These are phyloP conservation scores for Russula sp. DNA, from an alignment of 768 basidiomycete species.

Conservation along the genomic window DNA sequence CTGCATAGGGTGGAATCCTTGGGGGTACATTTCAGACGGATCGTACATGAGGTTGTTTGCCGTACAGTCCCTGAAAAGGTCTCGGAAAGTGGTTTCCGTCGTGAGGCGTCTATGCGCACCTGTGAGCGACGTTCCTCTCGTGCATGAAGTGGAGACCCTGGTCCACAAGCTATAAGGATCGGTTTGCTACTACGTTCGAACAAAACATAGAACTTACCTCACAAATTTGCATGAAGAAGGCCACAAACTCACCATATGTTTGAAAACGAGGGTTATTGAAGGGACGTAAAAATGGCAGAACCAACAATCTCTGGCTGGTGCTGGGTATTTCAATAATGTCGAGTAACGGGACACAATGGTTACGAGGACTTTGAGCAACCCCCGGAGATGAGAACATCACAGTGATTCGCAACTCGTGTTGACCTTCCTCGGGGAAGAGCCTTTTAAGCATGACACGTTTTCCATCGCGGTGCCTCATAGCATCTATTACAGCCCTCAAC, in stretches of 20 bases:
- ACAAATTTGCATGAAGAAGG: constrained; percentile 20
- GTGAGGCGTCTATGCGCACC: constrained; percentile 5
- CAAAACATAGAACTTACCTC: constrained; percentile 19
- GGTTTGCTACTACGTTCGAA: background rate
- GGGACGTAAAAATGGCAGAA: constrained; percentile 25
- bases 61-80: constrained; percentile 10
- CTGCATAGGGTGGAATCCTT: constrained; percentile 14
- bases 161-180: background rate
- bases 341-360: constrained; percentile 25
- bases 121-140: constrained; percentile 24
- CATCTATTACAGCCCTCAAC: constrained; percentile 22
- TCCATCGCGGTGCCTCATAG: constrained; percentile 21
- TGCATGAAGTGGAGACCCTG: constrained; percentile 28
- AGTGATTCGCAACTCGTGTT: constrained; percentile 12
- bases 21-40: constrained; percentile 11
- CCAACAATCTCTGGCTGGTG: constrained; percentile 11
- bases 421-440: constrained; percentile 1
- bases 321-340: constrained; percentile 23
- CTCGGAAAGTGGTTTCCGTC: background rate
- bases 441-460: constrained; percentile 25
- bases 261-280: constrained; percentile 27
- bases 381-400: constrained; percentile 12
- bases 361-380: constrained; percentile 21
- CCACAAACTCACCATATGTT: constrained; percentile 27
- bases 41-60: constrained; percentile 20